Conservation (phyloP, 148 eudicot genomes). For the Camellia lanceoleosa region DNA sequence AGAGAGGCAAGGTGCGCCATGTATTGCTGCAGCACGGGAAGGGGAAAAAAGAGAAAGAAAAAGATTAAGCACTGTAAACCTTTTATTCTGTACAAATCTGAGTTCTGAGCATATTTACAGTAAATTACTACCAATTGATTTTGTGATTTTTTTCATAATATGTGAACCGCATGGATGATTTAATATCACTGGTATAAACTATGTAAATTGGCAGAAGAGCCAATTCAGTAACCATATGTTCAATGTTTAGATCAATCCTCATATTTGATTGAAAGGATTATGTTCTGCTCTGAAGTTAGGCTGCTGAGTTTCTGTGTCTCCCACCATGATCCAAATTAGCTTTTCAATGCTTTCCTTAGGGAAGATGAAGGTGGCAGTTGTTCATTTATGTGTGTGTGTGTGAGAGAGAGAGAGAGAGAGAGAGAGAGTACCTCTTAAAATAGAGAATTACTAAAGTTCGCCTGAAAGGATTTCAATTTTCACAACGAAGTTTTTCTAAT, state of each 20-base stretch:
- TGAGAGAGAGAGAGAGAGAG: not conserved
- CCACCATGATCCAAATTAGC: not conserved
- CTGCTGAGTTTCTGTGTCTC: too few relatives aligned
- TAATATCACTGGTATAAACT: not conserved
- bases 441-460: not conserved
- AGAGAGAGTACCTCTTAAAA: conserved; percentile 3
- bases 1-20: conserved; percentile 78
- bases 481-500: not conserved
- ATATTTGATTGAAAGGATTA: not conserved
- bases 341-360: not conserved
- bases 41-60: not conserved
- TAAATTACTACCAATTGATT: not conserved
- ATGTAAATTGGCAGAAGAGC: not conserved
- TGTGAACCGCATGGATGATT: not conserved
- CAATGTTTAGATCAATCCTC: not conserved
- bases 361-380: not conserved
- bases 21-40: conserved; percentile 57
- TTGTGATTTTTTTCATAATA: not conserved
- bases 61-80: not conserved
- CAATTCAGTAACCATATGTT: not conserved
- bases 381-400: not conserved
- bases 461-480: not conserved
- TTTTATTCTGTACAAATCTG: not conserved
- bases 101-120: too few relatives aligned
- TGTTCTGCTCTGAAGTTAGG: not conserved